phyloP scores from a whole-genome alignment of 148 eudicot species.

The Chenopodium album region DNA sequence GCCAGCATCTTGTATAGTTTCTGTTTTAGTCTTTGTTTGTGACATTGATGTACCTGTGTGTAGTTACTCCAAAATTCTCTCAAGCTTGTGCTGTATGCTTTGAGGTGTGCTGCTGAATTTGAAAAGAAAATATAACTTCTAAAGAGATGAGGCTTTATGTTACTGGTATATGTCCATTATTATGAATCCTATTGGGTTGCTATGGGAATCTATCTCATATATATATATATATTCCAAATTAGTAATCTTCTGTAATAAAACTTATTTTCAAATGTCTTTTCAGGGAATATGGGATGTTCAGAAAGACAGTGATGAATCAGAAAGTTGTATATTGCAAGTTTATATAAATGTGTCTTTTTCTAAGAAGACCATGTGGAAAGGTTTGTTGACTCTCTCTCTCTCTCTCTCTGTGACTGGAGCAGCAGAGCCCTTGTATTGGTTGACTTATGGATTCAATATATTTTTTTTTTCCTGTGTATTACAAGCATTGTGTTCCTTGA shows the following conservation, averaged over 20 bases:
- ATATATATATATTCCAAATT: no score
- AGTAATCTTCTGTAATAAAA: background rate
- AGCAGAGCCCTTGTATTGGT: background rate
- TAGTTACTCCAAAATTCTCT: background rate
- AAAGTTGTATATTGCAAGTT: slow-evolving; percentile 59
- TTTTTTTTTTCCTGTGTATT: background rate
- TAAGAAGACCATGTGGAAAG: slow-evolving; percentile 85
- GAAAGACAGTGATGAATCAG: slow-evolving; percentile 41
- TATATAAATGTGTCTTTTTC: slow-evolving; percentile 71
- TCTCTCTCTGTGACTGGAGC: background rate
- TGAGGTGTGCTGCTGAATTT: background rate
- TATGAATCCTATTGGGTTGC: background rate
- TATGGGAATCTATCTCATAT: background rate
- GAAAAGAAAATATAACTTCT: background rate
- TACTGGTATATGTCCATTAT: background rate
- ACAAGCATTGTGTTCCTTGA: background rate
- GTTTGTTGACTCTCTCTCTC: slow-evolving; percentile 30
- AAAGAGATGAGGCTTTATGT: background rate
- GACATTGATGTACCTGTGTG: background rate
- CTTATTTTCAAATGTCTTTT: slow-evolving; percentile 15
- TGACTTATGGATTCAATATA: background rate
- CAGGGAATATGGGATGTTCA: slow-evolving; percentile 88
- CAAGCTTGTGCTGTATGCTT: background rate
- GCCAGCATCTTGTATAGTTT: background rate
- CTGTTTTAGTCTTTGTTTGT: background rate